Conservation (phyloP, 225 moss, liverwort and hornwort species). For the Pleurozium schreberi region DNA sequence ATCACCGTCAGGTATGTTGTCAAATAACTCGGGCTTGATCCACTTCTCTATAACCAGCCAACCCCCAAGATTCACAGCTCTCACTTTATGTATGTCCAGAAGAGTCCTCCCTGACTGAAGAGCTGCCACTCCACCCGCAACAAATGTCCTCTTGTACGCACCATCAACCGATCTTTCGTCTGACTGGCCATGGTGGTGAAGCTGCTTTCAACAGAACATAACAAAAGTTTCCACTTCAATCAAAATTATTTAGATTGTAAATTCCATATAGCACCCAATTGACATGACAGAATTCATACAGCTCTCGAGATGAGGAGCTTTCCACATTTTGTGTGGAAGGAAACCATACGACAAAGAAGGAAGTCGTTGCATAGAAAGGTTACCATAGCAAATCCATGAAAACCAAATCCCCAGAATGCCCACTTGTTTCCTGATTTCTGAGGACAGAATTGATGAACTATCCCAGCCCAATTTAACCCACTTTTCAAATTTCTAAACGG, state of each 20-base stretch:
- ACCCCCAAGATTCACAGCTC: slow-evolving; percentile 34
- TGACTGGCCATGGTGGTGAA: slow-evolving; percentile 6
- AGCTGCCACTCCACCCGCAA: slow-evolving; percentile 19
- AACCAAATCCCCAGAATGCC: neutral
- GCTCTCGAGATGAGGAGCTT: neutral
- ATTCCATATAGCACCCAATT: neutral
- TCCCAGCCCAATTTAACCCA: neutral
- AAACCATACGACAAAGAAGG: neutral
- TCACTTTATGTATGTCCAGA: slow-evolving; percentile 9
- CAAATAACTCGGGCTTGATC: slow-evolving; percentile 41
- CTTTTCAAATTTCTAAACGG: neutral
- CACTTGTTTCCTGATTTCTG: neutral
- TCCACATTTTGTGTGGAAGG: neutral
- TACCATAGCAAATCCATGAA: neutral
- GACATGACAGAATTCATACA: neutral
- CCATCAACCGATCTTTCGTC: neutral
- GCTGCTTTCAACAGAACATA: neutral
- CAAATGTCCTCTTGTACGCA: neutral
- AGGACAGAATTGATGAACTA: neutral
- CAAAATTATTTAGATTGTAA: neutral
- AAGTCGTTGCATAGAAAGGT: neutral
- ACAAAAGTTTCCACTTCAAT: neutral
- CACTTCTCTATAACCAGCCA: slow-evolving; percentile 49
- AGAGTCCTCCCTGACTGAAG: slow-evolving; percentile 5
- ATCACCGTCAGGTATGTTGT: slow-evolving; percentile 32